Conservation (phyloP, 2,329 filamentous ascomycete species). For the Ophiocordyceps camponoti-rufipedis region DNA sequence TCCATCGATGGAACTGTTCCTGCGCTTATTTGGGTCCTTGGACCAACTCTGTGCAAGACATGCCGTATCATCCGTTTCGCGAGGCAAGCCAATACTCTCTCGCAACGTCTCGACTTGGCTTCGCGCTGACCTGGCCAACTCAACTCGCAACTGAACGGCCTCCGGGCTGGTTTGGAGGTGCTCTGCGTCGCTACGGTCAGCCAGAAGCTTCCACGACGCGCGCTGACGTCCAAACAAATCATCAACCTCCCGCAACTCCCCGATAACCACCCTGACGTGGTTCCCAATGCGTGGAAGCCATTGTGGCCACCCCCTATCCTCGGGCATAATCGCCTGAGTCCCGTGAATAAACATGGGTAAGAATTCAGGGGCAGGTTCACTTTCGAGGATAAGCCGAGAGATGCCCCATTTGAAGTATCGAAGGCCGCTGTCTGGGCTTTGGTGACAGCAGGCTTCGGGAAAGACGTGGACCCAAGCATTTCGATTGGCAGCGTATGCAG, state of each 20-base stretch:
- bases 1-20: slow-evolving; percentile 33
- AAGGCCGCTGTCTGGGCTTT: slow-evolving; percentile 59
- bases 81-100: slow-evolving; percentile 46
- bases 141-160: slow-evolving; percentile 50
- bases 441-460: slow-evolving; percentile 87
- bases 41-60: slow-evolving; percentile 70
- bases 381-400: slow-evolving; percentile 77
- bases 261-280: slow-evolving; percentile 56
- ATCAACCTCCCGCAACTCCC: slow-evolving; percentile 58
- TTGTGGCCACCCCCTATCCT: slow-evolving; percentile 59
- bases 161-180: slow-evolving; percentile 29
- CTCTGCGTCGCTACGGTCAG: slow-evolving; percentile 29
- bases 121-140: slow-evolving; percentile 63
- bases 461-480: slow-evolving; percentile 89
- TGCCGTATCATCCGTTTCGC: slow-evolving; percentile 62
- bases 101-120: slow-evolving; percentile 67
- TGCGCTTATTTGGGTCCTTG: slow-evolving; percentile 26
- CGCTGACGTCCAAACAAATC: slow-evolving; percentile 62
- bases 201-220: slow-evolving; percentile 52
- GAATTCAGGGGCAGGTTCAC: slow-evolving; percentile 70
- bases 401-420: slow-evolving; percentile 99
- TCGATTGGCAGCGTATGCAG: slow-evolving; percentile 49
- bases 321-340: slow-evolving; percentile 74
- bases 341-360: slow-evolving; percentile 93
- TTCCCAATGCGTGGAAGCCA: slow-evolving; percentile 63